Base-by-base conservation (phyloP, 345 rosid species). In the Boechera divaricarpa region DNA sequence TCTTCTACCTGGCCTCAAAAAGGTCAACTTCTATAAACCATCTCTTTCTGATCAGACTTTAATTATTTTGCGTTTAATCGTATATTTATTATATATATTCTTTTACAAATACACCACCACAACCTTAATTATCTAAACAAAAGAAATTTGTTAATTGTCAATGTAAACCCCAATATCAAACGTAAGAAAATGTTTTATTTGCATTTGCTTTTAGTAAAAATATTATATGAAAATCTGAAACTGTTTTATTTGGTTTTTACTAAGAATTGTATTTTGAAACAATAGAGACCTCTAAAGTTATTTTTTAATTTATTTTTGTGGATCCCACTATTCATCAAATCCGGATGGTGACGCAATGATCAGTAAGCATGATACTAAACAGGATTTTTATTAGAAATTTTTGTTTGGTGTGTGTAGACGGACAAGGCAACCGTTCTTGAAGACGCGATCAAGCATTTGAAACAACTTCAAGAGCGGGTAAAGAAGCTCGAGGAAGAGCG, bases 1-100 rank as follows among this genome's bases (percentile, higher is more conserved):
- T 69, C 80, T 93, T 42, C 80, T 93, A 68, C 98, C 97, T 10
- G 95, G 91, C 44, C 89, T 91, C 8, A 93, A 87, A 76, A 93
- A 93, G 82, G 82, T 79, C 26, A 62, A 16, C 26, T 41, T 49
- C 28, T 1, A 28, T 10, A 7, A 68, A 76, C 9, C 63, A 52
- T 53, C 18, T 60, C 7, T 77, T 26, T 38, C 10, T 49, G 76
- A n/a, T 51, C 64, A 44, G 68, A 15, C 32, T 12, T 78, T 8
- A 85, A 38, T 7, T 55, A 9, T 2, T 71, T 29, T 11, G 2
- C 18, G 4, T 41, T 44, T 28, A n/a, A 0, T 21, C 12, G 1
- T 42, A 28, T 8, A 4, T 44, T 24, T 38, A 11, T 6, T 21
- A 11, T 39, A 21, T 11, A 41, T 24, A 57, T 38, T 28, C 15